Conservation (phyloP, 208 protist species). For the Trypanosoma rangeli region DNA sequence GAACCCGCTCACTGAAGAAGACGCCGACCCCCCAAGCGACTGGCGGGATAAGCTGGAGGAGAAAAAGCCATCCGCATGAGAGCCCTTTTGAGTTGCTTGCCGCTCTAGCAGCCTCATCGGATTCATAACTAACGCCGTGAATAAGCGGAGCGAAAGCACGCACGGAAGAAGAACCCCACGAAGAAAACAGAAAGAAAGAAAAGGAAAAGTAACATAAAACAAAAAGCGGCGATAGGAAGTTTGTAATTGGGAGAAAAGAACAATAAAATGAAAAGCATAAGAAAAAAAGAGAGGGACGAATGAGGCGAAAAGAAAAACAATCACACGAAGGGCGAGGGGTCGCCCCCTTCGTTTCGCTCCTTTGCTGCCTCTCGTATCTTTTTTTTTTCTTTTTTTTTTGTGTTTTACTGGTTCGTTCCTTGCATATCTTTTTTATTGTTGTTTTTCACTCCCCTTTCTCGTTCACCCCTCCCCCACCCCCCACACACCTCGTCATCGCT, state of each 20-base stretch:
- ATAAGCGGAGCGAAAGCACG: background rate
- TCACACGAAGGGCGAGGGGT: slow-evolving; percentile 1
- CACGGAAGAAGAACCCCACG: slow-evolving; percentile 5
- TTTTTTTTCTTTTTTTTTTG: slow-evolving; percentile 25
- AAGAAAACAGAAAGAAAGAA: slow-evolving; percentile 3
- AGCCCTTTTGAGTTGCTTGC: background rate
- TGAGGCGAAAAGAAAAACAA: slow-evolving; percentile 17
- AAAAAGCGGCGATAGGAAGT: background rate
- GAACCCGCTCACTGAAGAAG: slow-evolving; percentile 60
- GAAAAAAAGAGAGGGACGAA: slow-evolving; percentile 1
- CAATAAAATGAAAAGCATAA: background rate
- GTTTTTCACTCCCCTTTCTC: background rate
- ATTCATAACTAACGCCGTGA: background rate
- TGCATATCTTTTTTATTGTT: slow-evolving; percentile 3
- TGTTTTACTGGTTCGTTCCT: slow-evolving; percentile 16
- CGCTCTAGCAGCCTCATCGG: background rate
- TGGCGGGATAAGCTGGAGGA: slow-evolving; percentile 73
- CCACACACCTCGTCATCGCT: background rate
- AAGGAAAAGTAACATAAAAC: slow-evolving; percentile 6
- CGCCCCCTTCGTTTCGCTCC: background rate
- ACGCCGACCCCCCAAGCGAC: slow-evolving; percentile 77
- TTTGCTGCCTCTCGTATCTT: slow-evolving; percentile 17
- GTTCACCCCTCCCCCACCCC: background rate
- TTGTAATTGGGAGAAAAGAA: slow-evolving; percentile 3
- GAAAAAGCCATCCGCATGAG: slow-evolving; percentile 30